These are phyloP conservation scores for Apiotrichum gamsii DNA, from an alignment of 1,284 basidiomycete species.

Conservation along the genomic window DNA sequence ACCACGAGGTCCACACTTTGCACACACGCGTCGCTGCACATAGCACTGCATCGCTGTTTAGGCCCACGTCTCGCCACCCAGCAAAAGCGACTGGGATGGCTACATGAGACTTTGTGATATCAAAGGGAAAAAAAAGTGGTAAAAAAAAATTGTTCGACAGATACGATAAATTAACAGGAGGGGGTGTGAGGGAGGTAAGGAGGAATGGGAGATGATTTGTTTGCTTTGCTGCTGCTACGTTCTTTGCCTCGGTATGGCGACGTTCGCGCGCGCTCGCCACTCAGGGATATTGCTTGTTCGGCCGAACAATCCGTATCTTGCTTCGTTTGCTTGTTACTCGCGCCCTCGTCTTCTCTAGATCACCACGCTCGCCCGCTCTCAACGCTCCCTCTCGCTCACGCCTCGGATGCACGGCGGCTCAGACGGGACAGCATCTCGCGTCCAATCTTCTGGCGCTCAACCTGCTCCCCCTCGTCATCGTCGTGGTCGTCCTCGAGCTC, in stretches of 20 bases:
- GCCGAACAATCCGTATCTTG: too few species aligned
- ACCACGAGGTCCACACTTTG: too few species aligned
- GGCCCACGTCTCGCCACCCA: not conserved
- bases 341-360: too few species aligned
- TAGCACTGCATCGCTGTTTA: not conserved
- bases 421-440: slow-evolving; percentile 14
- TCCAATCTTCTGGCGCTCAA: slow-evolving; percentile 32
- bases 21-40: not conserved
- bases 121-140: not conserved
- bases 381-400: not conserved
- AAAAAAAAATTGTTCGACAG: not conserved
- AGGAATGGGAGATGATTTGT: too few species aligned
- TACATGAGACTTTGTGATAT: too few species aligned
- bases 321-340: too few species aligned
- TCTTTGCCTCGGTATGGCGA: too few species aligned
- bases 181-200: too few species aligned
- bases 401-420: slow-evolving; percentile 4
- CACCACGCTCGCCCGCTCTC: too few species aligned
- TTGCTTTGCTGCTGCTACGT: too few species aligned
- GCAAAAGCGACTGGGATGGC: not conserved
- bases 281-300: too few species aligned
- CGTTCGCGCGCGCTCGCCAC: too few species aligned
- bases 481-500: slow-evolving; percentile 6
- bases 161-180: not conserved
- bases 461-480: slow-evolving; percentile 20